A percentile compares a stretch with the other conserved stretches of the same genome.
phyloP scores from a whole-genome alignment of 192 early-diverging fungal species.

The Entrophospora sp. region DNA sequence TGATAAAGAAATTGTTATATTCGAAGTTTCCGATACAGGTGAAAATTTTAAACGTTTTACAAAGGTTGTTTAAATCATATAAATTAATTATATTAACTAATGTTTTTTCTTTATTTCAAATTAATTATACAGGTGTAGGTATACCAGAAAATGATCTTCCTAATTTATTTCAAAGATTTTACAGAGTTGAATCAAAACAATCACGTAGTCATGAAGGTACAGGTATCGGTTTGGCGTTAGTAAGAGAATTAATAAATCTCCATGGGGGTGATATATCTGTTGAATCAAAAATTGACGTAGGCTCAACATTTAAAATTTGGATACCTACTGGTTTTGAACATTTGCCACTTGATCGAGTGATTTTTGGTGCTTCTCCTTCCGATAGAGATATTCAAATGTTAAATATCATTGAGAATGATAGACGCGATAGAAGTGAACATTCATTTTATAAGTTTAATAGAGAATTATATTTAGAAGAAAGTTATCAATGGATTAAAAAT shows the following conservation, averaged over 20 bases:
- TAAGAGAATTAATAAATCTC: conserved; percentile 43
- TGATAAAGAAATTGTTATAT: conserved; percentile 23
- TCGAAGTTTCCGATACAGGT: conserved; percentile 28
- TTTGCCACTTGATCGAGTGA: conserved; percentile 14
- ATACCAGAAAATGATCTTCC: conserved; percentile 39
- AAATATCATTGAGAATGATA: neutral
- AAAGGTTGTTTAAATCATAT: neutral
- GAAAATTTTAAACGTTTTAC: neutral
- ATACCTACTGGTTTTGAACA: conserved; percentile 41
- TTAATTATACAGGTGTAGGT: conserved; percentile 31
- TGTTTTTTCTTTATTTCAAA: neutral
- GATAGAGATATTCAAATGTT: neutral
- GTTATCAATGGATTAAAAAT: conserved; percentile 26
- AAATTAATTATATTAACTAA: neutral
- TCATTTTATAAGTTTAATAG: no score
- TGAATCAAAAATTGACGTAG: conserved; percentile 28
- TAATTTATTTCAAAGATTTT: conserved; percentile 48
- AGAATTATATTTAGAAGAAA: conserved; percentile 25
- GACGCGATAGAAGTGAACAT: no score
- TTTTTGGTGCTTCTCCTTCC: neutral
- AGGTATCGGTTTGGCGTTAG: conserved; percentile 49
- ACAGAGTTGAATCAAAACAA: conserved; percentile 41
- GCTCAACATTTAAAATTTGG: conserved; percentile 39
- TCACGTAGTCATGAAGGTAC: conserved; percentile 48
- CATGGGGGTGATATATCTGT: conserved; percentile 41